phyloP scores from a whole-genome alignment of 179 eudicot genomes.

The Silene noctiflora region DNA sequence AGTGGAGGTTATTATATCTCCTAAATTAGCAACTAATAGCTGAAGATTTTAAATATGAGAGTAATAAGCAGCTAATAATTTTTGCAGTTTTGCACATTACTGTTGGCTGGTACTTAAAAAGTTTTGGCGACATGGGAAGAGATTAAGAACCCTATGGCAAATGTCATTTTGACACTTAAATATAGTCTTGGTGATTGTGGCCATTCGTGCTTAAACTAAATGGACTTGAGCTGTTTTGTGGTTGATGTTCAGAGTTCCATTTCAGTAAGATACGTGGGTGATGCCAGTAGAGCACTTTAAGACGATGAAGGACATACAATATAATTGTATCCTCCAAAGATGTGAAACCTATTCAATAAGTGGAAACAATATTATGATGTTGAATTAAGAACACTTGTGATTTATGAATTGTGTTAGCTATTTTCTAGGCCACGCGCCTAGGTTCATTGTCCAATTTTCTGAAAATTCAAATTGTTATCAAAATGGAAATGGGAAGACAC shows the following conservation, averaged over 20 bases:
- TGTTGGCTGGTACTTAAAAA: neutral
- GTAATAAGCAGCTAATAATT: neutral
- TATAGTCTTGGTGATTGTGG: neutral
- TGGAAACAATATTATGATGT: neutral
- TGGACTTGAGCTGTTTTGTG: neutral
- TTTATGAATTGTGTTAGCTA: neutral
- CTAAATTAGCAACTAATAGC: neutral
- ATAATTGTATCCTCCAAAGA: neutral
- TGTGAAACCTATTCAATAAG: neutral
- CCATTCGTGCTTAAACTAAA: neutral
- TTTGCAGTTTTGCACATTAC: neutral
- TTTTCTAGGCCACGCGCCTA: neutral
- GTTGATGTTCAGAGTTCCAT: neutral
- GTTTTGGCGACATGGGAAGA: neutral
- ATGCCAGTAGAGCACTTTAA: neutral
- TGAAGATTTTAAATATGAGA: neutral
- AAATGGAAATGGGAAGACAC: neutral
- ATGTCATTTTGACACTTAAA: neutral
- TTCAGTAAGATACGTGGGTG: conserved; percentile 5
- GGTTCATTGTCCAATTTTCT: neutral
- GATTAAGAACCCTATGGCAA: neutral
- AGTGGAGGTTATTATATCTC: neutral
- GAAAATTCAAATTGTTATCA: neutral
- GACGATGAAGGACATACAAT: neutral
- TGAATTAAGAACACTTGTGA: neutral